Conservation (phyloP, 2,329 filamentous ascomycete species). For the Phyllosticta citribraziliensis region DNA sequence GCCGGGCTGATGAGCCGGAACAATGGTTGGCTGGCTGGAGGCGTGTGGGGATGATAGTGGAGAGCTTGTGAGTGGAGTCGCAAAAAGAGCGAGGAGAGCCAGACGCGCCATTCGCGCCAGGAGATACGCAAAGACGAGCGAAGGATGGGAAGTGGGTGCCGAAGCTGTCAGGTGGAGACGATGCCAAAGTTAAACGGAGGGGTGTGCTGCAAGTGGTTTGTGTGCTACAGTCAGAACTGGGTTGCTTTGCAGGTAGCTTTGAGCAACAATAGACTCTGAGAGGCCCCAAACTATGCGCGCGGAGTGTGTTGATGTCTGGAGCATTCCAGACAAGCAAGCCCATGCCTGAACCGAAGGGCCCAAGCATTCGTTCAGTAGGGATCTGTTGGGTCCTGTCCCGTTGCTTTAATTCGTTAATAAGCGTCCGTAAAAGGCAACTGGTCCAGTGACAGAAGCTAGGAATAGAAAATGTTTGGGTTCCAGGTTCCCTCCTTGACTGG, state of each 20-base stretch:
- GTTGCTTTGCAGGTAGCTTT: background rate
- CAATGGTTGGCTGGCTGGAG: background rate
- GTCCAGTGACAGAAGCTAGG: background rate
- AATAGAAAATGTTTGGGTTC: background rate
- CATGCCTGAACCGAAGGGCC: background rate
- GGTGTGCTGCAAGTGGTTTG: background rate
- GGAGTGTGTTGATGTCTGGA: background rate
- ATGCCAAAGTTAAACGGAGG: background rate
- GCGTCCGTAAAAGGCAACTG: background rate
- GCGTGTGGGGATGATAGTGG: background rate
- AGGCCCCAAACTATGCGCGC: background rate
- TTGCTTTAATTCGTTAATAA: background rate
- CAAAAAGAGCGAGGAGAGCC: background rate
- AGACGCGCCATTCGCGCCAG: background rate
- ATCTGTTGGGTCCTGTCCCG: background rate
- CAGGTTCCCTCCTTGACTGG: no score
- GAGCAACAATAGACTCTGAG: background rate
- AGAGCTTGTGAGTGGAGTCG: background rate
- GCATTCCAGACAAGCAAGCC: background rate
- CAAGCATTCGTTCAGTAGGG: background rate
- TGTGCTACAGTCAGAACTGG: background rate
- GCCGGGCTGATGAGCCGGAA: no score
- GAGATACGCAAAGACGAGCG: background rate
- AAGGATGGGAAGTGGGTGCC: no score
- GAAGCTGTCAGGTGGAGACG: background rate